Base-by-base conservation (phyloP, 2,329 filamentous ascomycete species). In the Botrytis tulipae region DNA sequence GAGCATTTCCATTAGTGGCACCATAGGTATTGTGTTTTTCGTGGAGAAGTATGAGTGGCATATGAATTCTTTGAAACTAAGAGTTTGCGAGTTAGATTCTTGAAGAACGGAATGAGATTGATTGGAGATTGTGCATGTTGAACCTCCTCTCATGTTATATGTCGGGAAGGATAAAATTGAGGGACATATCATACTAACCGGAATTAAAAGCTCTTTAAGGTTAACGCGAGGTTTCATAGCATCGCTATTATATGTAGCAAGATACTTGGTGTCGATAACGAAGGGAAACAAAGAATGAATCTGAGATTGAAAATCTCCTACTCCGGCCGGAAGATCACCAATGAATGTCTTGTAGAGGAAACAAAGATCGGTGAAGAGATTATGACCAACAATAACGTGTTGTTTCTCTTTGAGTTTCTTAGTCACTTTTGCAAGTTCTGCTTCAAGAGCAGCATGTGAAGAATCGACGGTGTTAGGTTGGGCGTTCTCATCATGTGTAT, bases 331-430 rank as follows among this genome's bases (percentile, higher is more conserved):
- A 2, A 92, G 82, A 1, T 82, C 75, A 1, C 88, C 88, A 68
- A 91, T 83, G 79, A 92, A 92, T 1, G 85, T 86, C n/a, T 84
- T 81, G 79, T 91, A 90, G 51, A 92, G 81, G 77, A 91, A 91
- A 51, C 88, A 85, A 4, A 92, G 82, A 76, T 92, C 90, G 2
- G 87, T 86, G 75, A 92, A 88, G 74, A 89, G 84, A 77, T 92
- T 92, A 81, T 92, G 90, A 0, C 90, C 89, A 4, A 92, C 84
- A 0, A 92, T 77, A 0, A 89, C 76, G 0, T 81, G 83, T 3
- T 74, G 75, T 20, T 76, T 77, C 1, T 48, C 46, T 63, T 80
- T 79, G 3, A 85, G 75, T 18, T 73, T 73, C 18, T 65, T 46
- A 0, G n/a, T 76, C 5, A 81, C 76, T 22, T 76, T 44, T 29